A percentile compares a stretch with the other conserved stretches of the same genome.
Conservation (phyloP, 345 rosid genomes). For the thale cress (Arabidopsis thaliana) region DNA sequence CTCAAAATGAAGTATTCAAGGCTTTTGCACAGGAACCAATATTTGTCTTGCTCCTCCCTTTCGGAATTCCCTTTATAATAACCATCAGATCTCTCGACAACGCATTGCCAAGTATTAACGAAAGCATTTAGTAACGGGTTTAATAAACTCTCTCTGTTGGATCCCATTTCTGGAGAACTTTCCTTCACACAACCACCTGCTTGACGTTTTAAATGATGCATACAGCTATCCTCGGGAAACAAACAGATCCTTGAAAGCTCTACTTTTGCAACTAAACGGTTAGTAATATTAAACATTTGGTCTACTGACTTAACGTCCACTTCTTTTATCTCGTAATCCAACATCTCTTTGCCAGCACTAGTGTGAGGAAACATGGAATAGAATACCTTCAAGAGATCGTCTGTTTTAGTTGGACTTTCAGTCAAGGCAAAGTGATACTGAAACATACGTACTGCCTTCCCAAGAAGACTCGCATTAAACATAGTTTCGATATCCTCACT, state of each 20-base stretch:
- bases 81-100: conserved; percentile 60
- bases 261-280: conserved; percentile 65
- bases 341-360: conserved; percentile 52
- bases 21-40: conserved; percentile 57
- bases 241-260: conserved; percentile 59
- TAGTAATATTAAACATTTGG: conserved; percentile 60
- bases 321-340: conserved; percentile 59
- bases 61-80: conserved; percentile 38
- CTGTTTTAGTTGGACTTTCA: conserved; percentile 52
- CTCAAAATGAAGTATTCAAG: conserved; percentile 75
- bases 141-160: conserved; percentile 48
- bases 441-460: conserved; percentile 72
- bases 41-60: conserved; percentile 43
- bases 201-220: conserved; percentile 43
- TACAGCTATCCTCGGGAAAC: conserved; percentile 54
- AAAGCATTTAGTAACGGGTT: conserved; percentile 58
- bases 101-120: conserved; percentile 64
- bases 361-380: conserved; percentile 53
- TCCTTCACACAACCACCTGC: conserved; percentile 42
- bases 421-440: conserved; percentile 56
- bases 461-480: conserved; percentile 68
- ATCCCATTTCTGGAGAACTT: conserved; percentile 40
- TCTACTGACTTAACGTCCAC: conserved; percentile 51
- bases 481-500: conserved; percentile 58
- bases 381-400: conserved; percentile 58